A percentile compares a stretch with the other conserved stretches of the same genome.
phyloP scores from a whole-genome alignment of 225 moss, liverwort and hornwort genomes.

The Neckera pumila region DNA sequence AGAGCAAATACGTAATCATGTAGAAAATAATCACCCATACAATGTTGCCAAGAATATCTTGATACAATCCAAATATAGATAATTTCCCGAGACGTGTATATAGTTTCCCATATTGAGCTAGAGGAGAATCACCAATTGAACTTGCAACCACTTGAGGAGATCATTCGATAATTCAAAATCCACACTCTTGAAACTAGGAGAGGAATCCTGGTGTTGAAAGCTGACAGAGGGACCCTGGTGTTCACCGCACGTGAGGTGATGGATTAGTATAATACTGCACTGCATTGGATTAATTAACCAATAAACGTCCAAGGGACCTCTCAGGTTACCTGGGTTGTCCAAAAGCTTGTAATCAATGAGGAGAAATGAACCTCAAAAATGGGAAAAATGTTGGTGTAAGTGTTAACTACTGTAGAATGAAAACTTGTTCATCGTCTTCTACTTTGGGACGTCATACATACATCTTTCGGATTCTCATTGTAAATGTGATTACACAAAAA shows the following conservation, averaged over 20 bases:
- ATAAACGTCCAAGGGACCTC: accelerated
- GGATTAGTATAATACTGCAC: not conserved
- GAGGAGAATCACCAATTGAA: accelerated
- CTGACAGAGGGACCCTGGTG: too few relatives aligned
- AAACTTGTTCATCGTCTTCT: too few relatives aligned
- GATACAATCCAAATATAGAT: not conserved
- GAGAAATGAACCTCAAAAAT: not conserved
- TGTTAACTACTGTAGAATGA: not conserved
- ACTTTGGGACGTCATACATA: not conserved
- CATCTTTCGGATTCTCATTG: not conserved
- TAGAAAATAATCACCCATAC: not conserved
- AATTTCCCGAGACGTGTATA: not conserved
- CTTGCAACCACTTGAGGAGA: not conserved
- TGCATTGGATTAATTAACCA: not conserved
- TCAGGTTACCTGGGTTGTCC: not conserved
- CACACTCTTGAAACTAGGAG: accelerated
- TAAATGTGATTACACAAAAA: not conserved
- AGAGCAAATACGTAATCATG: not conserved
- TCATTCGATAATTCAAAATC: too few relatives aligned
- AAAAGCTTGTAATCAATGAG: not conserved
- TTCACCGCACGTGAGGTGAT: not conserved
- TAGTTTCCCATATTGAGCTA: too few relatives aligned
- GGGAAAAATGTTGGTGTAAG: not conserved
- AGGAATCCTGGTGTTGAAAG: accelerated
- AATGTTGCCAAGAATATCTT: not conserved